A percentile compares a stretch with the other conserved stretches of the same genome.
Evolutionary conservation across 2,329 filamentous ascomycete species (phyloP).

Genomic region (Phyllosticta citriasiana): DNA sequence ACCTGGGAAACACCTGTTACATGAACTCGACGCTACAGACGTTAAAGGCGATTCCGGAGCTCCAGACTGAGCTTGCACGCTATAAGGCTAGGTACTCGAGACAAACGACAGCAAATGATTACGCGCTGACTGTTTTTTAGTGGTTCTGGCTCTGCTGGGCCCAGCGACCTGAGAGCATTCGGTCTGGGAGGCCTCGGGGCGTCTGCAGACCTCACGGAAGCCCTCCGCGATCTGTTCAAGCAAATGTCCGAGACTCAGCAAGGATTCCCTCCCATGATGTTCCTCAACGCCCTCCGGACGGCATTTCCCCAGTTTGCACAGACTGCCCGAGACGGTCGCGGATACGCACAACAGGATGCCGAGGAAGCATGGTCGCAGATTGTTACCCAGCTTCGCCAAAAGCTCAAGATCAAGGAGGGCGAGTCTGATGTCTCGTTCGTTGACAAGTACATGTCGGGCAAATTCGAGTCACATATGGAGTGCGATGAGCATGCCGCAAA

Average conservation of each 20-base stretch:
- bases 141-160: slow-evolving; percentile 20
- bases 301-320: slow-evolving; percentile 91
- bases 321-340: slow-evolving; percentile 67
- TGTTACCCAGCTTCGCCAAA: slow-evolving; percentile 68
- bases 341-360: slow-evolving; percentile 95
- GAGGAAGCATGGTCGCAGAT: slow-evolving; percentile 99
- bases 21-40: slow-evolving; percentile 96
- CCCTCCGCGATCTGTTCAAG: slow-evolving; percentile 75
- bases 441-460: slow-evolving; percentile 81
- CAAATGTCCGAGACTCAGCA: slow-evolving; percentile 84
- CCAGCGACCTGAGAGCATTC: slow-evolving; percentile 35
- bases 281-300: slow-evolving; percentile 68
- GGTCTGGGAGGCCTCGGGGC: slow-evolving; percentile 49
- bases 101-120: background rate
- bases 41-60: slow-evolving; percentile 77
- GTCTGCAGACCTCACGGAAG: slow-evolving; percentile 61
- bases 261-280: slow-evolving; percentile 72
- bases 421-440: slow-evolving; percentile 58
- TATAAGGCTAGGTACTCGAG: slow-evolving; percentile 42
- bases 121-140: background rate
- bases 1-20: slow-evolving; percentile 96
- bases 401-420: slow-evolving; percentile 55
- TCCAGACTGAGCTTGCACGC: slow-evolving; percentile 65
- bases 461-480: slow-evolving; percentile 66
- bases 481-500: slow-evolving; percentile 75